These are phyloP conservation scores for Prunella vulgaris DNA, from an alignment of 257 asterid species.

Conservation along the genomic window DNA sequence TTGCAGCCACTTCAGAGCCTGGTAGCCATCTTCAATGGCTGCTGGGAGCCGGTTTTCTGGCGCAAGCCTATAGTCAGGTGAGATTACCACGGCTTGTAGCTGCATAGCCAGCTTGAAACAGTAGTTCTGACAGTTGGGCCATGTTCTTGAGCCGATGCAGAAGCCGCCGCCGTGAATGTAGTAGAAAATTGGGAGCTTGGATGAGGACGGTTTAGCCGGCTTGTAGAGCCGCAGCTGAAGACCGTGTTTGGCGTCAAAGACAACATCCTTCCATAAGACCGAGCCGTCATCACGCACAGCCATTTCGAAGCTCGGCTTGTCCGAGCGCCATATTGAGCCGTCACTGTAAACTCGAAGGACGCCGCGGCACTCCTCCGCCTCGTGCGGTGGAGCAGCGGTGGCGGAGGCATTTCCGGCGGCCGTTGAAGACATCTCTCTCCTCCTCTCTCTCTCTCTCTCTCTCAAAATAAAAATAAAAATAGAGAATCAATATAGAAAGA, in stretches of 20 bases:
- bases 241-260: constrained; percentile 34
- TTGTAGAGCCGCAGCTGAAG: constrained; percentile 75
- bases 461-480: not conserved
- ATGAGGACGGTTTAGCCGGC: constrained; percentile 36
- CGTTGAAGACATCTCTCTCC: constrained; percentile 14
- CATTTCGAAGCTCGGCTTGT: constrained; percentile 45
- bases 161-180: constrained; percentile 81
- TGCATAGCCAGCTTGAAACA: constrained; percentile 62
- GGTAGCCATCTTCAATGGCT: constrained; percentile 65
- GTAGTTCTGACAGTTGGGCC: constrained; percentile 82
- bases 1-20: constrained; percentile 62
- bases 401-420: not conserved
- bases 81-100: constrained; percentile 50
- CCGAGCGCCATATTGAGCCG: constrained; percentile 61
- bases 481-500: not conserved
- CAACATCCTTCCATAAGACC: constrained; percentile 56
- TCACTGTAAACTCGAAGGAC: constrained; percentile 60
- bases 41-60: constrained; percentile 72
- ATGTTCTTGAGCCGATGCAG: constrained; percentile 63
- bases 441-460: not conserved
- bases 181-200: constrained; percentile 62
- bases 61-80: constrained; percentile 75
- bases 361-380: constrained; percentile 76
- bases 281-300: constrained; percentile 59
- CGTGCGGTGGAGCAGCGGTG: too few relatives aligned